phyloP scores from a whole-genome alignment of 1,139 yeast species.

The Hyphopichia pseudoburtonii region DNA sequence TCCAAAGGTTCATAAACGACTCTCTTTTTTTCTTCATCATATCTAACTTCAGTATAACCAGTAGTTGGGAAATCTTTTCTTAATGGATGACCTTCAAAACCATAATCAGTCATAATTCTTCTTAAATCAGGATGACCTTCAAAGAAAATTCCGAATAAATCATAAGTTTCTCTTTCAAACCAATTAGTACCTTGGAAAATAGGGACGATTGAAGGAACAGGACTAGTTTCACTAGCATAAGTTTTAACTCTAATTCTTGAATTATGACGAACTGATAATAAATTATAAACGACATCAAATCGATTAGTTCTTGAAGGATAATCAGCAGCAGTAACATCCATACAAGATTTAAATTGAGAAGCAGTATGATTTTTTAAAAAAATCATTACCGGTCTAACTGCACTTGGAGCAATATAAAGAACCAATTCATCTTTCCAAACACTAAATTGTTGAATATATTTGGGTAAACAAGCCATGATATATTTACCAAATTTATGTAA shows the following conservation, averaged over 20 bases:
- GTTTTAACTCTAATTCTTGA: conserved; percentile 89
- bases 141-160: conserved; percentile 81
- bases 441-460: conserved; percentile 77
- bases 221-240: conserved; percentile 77
- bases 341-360: conserved; percentile 73
- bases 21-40: conserved; percentile 89
- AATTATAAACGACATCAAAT: conserved; percentile 83
- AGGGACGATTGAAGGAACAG: conserved; percentile 76
- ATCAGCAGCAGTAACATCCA: conserved; percentile 87
- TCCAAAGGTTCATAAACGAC: conserved; percentile 88
- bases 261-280: conserved; percentile 79
- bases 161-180: conserved; percentile 89
- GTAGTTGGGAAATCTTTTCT: conserved; percentile 93
- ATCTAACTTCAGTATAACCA: conserved; percentile 86
- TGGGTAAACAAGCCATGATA: conserved; percentile 76
- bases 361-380: conserved; percentile 79
- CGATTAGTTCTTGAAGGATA: conserved; percentile 82
- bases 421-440: conserved; percentile 92
- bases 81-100: conserved; percentile 89
- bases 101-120: conserved; percentile 89
- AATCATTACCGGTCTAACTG: conserved; percentile 65
- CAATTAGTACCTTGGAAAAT: conserved; percentile 81
- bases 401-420: conserved; percentile 73
- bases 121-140: conserved; percentile 89
- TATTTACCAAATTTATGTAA: conserved; percentile 83